These are phyloP conservation scores for Lachnellula occidentalis DNA, from an alignment of 2,329 filamentous ascomycete species.

Conservation along the genomic window DNA sequence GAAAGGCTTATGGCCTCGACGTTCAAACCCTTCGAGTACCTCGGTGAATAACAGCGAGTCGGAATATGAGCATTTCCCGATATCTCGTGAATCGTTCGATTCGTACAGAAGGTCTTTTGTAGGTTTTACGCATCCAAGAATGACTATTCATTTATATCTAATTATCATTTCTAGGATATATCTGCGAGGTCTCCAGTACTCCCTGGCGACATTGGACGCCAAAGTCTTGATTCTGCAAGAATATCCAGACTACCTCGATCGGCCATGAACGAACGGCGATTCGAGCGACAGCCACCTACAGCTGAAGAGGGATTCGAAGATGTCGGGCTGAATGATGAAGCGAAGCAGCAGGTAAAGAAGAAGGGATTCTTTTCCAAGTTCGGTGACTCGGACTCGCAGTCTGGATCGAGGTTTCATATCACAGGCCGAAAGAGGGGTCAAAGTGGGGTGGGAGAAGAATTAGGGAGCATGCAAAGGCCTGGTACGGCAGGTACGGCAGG, in stretches of 20 bases:
- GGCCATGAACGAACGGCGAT: slow-evolving; percentile 50
- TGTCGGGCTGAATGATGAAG: slow-evolving; percentile 77
- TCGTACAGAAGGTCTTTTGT: slow-evolving; percentile 95
- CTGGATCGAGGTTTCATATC: slow-evolving; percentile 57
- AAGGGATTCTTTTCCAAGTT: slow-evolving; percentile 81
- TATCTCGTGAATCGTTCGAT: slow-evolving; percentile 94
- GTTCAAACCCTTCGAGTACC: slow-evolving; percentile 43
- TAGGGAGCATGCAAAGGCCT: slow-evolving; percentile 52
- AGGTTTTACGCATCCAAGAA: slow-evolving; percentile 34
- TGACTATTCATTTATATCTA: neutral
- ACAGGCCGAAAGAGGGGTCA: slow-evolving; percentile 67
- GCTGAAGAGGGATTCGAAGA: slow-evolving; percentile 84
- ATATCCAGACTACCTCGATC: slow-evolving; percentile 58
- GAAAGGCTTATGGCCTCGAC: slow-evolving; percentile 68
- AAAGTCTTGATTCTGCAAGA: slow-evolving; percentile 73
- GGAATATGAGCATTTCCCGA: slow-evolving; percentile 89
- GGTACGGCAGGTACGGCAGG: slow-evolving; percentile 14
- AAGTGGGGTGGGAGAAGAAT: slow-evolving; percentile 65
- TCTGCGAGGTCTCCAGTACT: slow-evolving; percentile 76
- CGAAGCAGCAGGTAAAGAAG: slow-evolving; percentile 47
- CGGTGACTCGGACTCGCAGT: slow-evolving; percentile 46
- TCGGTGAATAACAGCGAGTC: slow-evolving; percentile 57
- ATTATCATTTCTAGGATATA: slow-evolving; percentile 63
- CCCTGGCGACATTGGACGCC: slow-evolving; percentile 58
- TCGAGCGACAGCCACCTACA: slow-evolving; percentile 57